Percentiles rank a stretch among this genome's conserved stretches.
phyloP scores from a whole-genome alignment of 495 filamentous ascomycete species.

The Aspergillus heteromorphus region DNA sequence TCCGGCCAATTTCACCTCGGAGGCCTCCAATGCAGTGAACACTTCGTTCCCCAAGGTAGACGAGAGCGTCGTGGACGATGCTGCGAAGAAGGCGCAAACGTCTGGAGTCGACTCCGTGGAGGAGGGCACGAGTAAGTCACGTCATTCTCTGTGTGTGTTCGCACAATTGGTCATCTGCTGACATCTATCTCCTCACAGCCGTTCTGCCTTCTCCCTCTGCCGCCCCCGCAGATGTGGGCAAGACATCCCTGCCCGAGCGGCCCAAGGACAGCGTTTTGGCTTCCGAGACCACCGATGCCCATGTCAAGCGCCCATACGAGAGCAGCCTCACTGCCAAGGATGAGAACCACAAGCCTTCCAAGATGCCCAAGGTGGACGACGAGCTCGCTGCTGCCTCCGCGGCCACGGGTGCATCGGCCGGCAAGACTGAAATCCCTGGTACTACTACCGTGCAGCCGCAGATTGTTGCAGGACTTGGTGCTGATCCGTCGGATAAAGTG shows the following conservation, averaged over 20 bases:
- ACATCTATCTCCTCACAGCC: background rate
- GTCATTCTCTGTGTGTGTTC: background rate
- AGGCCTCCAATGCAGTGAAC: conserved; percentile 15
- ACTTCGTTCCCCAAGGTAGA: conserved; percentile 1
- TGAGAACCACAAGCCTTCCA: conserved; percentile 21
- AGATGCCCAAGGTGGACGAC: conserved; percentile 23
- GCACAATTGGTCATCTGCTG: background rate
- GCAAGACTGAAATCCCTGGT: background rate
- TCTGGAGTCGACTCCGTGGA: conserved; percentile 21
- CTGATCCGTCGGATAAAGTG: conserved; percentile 13
- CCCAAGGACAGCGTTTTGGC: conserved; percentile 18
- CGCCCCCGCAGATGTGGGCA: conserved; percentile 14
- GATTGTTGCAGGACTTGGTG: conserved; percentile 18
- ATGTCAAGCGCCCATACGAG: conserved; percentile 25
- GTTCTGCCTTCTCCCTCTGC: conserved; percentile 10
- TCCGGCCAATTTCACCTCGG: conserved; percentile 13
- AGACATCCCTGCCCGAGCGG: conserved; percentile 26
- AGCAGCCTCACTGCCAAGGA: conserved; percentile 14
- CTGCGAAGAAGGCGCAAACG: conserved; percentile 26
- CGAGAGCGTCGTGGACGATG: conserved; percentile 21
- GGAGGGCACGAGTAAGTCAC: conserved; percentile 7
- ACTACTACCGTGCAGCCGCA: conserved; percentile 13
- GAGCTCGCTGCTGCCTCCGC: background rate
- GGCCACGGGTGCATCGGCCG: conserved; percentile 1
- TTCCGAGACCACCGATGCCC: conserved; percentile 10